Conservation (phyloP, 306 rosid species). For the Urtica urens region DNA sequence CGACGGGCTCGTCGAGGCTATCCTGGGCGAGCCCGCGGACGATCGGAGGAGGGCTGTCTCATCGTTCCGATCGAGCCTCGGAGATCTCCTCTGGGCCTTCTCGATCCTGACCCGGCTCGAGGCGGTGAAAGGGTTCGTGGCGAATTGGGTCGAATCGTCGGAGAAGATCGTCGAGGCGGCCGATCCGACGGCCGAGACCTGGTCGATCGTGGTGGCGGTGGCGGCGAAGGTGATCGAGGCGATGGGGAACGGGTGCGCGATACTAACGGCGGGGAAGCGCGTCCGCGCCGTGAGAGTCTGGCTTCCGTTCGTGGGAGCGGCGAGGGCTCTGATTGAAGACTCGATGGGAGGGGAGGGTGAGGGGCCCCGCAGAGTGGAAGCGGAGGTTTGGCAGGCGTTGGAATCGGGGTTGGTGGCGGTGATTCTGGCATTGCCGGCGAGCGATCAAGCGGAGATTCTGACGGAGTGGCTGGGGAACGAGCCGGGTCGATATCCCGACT, state of each 20-base stretch:
- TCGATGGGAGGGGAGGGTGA: slow-evolving; percentile 24
- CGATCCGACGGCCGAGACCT: slow-evolving; percentile 44
- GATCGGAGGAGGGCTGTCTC: no score
- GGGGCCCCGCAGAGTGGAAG: slow-evolving; percentile 36
- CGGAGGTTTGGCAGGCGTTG: slow-evolving; percentile 71
- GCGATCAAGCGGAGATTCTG: slow-evolving; percentile 76
- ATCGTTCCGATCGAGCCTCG: slow-evolving; percentile 40
- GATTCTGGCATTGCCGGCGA: slow-evolving; percentile 75
- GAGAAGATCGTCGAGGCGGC: slow-evolving; percentile 59
- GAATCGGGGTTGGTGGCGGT: slow-evolving; percentile 70
- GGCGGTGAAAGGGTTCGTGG: slow-evolving; percentile 64
- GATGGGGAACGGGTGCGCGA: slow-evolving; percentile 60
- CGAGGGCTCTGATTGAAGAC: slow-evolving; percentile 57
- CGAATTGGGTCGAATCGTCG: slow-evolving; percentile 71
- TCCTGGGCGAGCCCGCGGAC: slow-evolving; percentile 38
- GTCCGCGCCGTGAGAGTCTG: slow-evolving; percentile 60
- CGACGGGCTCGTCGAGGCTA: slow-evolving; percentile 33
- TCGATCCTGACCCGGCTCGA: slow-evolving; percentile 67
- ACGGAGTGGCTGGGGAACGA: slow-evolving; percentile 57
- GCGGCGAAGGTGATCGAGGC: slow-evolving; percentile 74
- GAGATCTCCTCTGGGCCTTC: slow-evolving; percentile 76
- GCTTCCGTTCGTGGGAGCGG: slow-evolving; percentile 81
- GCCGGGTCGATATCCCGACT: slow-evolving; percentile 62
- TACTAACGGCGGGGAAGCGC: slow-evolving; percentile 59
- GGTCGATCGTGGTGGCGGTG: slow-evolving; percentile 56